Evolutionary conservation across 176 grass and related monocot genomes (phyloP), one percentile per base, ranked within the genome.

Genomic region (Eremochloa ophiuroides): DNA sequence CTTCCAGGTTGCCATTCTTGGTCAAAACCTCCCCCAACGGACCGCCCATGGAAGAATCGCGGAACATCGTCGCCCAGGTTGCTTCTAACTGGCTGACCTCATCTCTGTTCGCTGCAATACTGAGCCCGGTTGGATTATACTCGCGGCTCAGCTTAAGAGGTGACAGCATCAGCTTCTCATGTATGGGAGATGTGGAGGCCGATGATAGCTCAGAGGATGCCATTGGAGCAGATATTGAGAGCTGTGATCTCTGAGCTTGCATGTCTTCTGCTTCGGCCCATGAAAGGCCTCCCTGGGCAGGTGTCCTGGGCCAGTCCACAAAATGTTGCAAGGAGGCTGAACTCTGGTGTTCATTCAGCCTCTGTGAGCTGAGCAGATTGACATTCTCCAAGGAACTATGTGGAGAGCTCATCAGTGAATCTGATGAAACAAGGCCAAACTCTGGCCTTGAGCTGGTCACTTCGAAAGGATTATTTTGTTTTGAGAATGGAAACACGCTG

Each of bases 11-110:
- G 1, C 75, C 82, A 40, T 81, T 87, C 64, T 89, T 94, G 74
- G 22, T 87, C 46, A 99, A 64, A 41, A 88, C 97, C 76, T 99
- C 97, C 0, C 97, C 97, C 20, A 99, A 80, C 13, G 97, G 97
- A 5, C 97, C 97, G 0, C 91, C 93, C 77, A 93, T 86, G 0
- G 89, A 88, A 70, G 90, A 88, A 69, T 89, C 87, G 10, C 86
- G 91, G 68, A 89, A 95, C 79, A 95, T 87, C 0, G 85, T 89
- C 35, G 71, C 81, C 92, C 92, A 94, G 76, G 82, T 71, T 43
- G 84, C 73, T 35, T 89, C 72, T 17, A 48, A 55, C 25, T 85
- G 75, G 46, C 75, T 42, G 20, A 50, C 61, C 42, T 89, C 87
- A 39, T 70, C 68, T 79, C 53, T 66, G 58, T 78, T 79, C 26